Percentiles rank a stretch among this genome's conserved stretches.
Conservation (phyloP, 768 basidiomycete species). For the Pisolithus sp. region DNA sequence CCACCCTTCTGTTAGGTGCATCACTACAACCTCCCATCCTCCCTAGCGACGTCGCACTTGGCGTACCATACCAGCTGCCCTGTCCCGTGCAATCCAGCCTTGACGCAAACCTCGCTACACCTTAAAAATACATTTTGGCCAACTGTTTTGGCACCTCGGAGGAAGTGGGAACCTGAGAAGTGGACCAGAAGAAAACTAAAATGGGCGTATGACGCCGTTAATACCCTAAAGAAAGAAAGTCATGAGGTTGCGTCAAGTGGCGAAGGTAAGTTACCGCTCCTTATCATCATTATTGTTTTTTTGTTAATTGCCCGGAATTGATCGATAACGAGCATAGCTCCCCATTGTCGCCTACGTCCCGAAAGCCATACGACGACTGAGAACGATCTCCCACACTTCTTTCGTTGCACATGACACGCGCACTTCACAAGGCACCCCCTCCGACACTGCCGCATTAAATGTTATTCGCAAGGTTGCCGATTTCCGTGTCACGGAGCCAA, state of each 20-base stretch:
- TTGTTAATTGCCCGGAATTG: not conserved
- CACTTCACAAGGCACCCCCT: conserved; percentile 66
- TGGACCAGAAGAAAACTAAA: conserved; percentile 61
- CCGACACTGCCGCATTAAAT: conserved; percentile 78
- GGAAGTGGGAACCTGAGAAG: conserved; percentile 57
- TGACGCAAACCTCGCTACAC: conserved; percentile 57
- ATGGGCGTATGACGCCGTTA: conserved; percentile 75
- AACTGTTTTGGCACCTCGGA: conserved; percentile 62
- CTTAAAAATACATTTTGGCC: conserved; percentile 83
- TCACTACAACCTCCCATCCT: conserved; percentile 38
- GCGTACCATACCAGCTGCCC: conserved; percentile 46
- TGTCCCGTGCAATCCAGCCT: conserved; percentile 64
- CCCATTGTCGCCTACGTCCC: conserved; percentile 74
- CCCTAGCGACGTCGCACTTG: conserved; percentile 42
- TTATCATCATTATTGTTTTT: not conserved
- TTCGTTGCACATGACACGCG: conserved; percentile 71
- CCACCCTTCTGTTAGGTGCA: conserved; percentile 51
- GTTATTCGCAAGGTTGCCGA: conserved; percentile 63
- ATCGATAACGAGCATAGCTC: conserved; percentile 37
- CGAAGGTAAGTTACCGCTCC: conserved; percentile 46
- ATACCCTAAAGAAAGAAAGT: conserved; percentile 45
- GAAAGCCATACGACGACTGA: conserved; percentile 38
- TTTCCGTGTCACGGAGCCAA: conserved; percentile 31
- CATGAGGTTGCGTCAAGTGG: conserved; percentile 37
- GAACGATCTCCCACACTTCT: conserved; percentile 23